Conservation (phyloP, 306 rosid genomes). For the Castanopsis chinensis region DNA sequence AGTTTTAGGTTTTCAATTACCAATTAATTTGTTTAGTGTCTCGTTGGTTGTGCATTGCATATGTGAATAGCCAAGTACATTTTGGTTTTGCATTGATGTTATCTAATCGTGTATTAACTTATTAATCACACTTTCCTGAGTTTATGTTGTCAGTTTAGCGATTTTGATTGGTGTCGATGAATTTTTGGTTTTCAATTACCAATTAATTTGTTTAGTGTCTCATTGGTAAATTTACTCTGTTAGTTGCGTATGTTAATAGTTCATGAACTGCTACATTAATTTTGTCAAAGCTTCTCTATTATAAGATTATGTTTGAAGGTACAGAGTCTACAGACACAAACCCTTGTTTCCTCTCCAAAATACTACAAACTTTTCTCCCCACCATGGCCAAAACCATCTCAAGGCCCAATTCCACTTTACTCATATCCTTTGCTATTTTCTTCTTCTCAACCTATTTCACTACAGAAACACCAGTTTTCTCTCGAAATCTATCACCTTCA, state of each 20-base stretch:
- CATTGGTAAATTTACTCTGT: too few species aligned
- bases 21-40: too few species aligned
- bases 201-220: too few species aligned
- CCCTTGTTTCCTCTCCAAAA: background rate
- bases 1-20: too few species aligned
- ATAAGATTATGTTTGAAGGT: background rate
- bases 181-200: too few species aligned
- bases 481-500: slow-evolving; percentile 10
- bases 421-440: background rate
- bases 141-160: background rate
- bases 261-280: background rate
- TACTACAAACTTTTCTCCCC: background rate
- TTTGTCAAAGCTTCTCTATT: background rate
- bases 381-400: slow-evolving; percentile 22
- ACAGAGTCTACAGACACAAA: background rate
- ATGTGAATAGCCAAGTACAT: too few species aligned
- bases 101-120: background rate
- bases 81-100: background rate
- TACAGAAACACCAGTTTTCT: slow-evolving; percentile 15
- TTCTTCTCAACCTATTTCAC: background rate
- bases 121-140: background rate
- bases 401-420: background rate
- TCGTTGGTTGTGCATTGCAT: too few species aligned
- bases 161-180: too few species aligned
- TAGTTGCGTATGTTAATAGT: background rate